Percentiles rank a stretch among this genome's conserved stretches.
phyloP scores from a whole-genome alignment of 108 stramenopile genomes.

The Nannochloropsis salina region DNA sequence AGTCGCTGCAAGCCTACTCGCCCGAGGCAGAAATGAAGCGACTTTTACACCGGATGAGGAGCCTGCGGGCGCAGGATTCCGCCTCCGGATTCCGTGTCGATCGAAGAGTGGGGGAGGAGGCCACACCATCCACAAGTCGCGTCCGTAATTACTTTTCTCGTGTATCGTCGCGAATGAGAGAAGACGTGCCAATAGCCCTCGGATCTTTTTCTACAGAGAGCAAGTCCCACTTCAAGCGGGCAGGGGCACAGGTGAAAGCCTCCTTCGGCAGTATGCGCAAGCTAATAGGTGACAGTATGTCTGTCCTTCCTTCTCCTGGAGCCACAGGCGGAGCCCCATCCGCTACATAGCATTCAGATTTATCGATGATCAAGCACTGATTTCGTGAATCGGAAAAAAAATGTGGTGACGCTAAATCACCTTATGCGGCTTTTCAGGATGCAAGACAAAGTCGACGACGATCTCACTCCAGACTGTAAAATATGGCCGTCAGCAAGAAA shows the following conservation, averaged over 20 bases:
- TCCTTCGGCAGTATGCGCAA: slow-evolving; percentile 4
- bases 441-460: too few species aligned
- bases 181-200: not conserved
- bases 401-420: too few species aligned
- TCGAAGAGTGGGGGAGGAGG: not conserved
- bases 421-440: too few species aligned
- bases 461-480: too few species aligned
- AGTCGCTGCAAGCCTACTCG: slow-evolving; percentile 53
- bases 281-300: not conserved
- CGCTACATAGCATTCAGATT: too few species aligned
- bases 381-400: too few species aligned
- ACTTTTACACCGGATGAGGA: slow-evolving; percentile 28
- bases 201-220: not conserved
- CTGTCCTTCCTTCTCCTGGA: not conserved
- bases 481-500: too few species aligned
- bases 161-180: not conserved
- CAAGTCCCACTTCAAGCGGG: not conserved
- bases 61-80: slow-evolving; percentile 29
- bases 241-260: not conserved
- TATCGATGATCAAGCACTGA: too few species aligned
- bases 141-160: not conserved
- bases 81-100: not conserved
- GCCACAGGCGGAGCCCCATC: not conserved
- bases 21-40: slow-evolving; percentile 35
- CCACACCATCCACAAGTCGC: not conserved